Base-by-base conservation (phyloP, 768 basidiomycete genomes). In the Trametes elegans region DNA sequence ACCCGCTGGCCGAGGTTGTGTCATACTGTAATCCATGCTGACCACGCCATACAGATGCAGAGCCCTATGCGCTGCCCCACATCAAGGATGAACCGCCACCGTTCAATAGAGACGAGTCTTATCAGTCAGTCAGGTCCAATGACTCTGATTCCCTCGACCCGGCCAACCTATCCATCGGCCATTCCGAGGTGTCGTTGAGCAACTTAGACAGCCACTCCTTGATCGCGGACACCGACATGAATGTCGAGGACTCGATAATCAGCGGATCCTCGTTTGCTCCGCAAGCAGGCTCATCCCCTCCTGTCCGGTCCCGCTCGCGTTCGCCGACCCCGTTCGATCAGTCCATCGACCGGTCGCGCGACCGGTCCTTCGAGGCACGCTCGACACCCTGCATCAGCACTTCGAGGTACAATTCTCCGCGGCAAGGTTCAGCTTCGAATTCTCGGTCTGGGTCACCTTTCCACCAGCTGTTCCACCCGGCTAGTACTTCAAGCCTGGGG, bases 171-270 rank as follows among this genome's bases (percentile, higher is more conserved):
- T 62, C 67, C 14, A 69, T 73, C n/a, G 71, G 69, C 23, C 67
- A 70, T 39, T 72, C 71, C 10, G 73, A 73, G 43, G 66, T 73
- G 18, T 73, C 71, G 2, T 58, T 72, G 8, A 68, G 65, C 23
- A 70, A 67, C 24, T 44, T 76, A 21, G 70, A 71, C 44, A 66
- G 62, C 40, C 50, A 52, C 4, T 59, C 57, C 3, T 42, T 59
- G 13, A 36, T 59, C 28, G 52, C 51, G 4, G 52, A 59, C 10
- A 24, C 52, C 8, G 18, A 38, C 5, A 24, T 53, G n/a, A 41
- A 43, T 2, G 51, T 27, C 19, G 57, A 56, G 18, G 42, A 53
- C 34, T 44, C 42, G 11, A 31, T 56, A 16, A 47, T 53, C 41
- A 48, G 43, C 18, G 26, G 27, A 10, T 27, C 59, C 6, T 55